These are phyloP conservation scores for Termitomyces sp. DNA, from an alignment of 768 basidiomycete genomes.

Conservation along the genomic window DNA sequence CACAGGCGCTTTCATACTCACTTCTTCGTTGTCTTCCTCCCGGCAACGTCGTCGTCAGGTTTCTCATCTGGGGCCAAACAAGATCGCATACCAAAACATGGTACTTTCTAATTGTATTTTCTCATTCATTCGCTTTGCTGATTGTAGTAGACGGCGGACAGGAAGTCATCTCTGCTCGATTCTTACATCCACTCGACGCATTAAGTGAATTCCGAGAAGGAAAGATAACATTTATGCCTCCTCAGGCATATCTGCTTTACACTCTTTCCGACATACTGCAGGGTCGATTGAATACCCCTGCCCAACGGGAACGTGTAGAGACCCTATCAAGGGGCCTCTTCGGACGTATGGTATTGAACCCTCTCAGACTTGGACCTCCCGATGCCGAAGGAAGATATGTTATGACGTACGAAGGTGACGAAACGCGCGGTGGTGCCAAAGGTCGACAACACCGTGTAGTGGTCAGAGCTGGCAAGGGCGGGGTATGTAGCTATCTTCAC, in stretches of 20 bases:
- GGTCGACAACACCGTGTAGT: conserved; percentile 59
- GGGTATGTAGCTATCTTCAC: conserved; percentile 36
- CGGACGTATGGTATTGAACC: conserved; percentile 60
- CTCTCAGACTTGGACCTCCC: conserved; percentile 32
- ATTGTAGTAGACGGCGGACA: conserved; percentile 50
- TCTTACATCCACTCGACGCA: conserved; percentile 52
- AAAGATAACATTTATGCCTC: conserved; percentile 64
- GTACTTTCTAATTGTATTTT: conserved; percentile 19
- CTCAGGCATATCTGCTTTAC: conserved; percentile 67
- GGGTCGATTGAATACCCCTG: conserved; percentile 35
- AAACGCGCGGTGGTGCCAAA: conserved; percentile 54
- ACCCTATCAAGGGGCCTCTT: conserved; percentile 51
- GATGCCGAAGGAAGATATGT: conserved; percentile 43
- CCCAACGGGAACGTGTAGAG: conserved; percentile 43
- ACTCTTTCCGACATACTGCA: conserved; percentile 54
- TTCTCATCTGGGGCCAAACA: conserved; percentile 53
- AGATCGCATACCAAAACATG: conserved; percentile 59
- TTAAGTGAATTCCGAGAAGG: conserved; percentile 48
- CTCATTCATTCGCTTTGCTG: background rate
- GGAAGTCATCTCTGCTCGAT: conserved; percentile 69
- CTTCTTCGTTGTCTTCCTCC: conserved; percentile 66
- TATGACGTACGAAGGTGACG: conserved; percentile 70
- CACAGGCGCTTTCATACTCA: conserved; percentile 68
- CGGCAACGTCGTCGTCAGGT: conserved; percentile 35
- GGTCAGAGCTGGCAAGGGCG: conserved; percentile 43